Evolutionary conservation across 805 yeast species (phyloP).

Genomic region (Nakazawaea sp.): DNA sequence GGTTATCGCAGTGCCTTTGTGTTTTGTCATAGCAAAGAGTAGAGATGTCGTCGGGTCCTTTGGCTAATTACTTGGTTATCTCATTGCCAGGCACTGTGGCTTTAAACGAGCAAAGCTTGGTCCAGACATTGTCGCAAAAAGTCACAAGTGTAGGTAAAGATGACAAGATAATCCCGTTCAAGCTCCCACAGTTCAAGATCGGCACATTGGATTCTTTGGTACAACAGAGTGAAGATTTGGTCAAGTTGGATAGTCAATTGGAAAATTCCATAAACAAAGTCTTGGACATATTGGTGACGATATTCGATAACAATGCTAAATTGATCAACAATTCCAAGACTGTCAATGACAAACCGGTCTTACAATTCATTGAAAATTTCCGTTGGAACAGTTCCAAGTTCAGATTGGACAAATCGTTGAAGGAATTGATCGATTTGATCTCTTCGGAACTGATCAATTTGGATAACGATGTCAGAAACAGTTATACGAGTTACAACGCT

Average conservation of each 20-base stretch:
- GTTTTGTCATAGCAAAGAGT: too few relatives aligned
- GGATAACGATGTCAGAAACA: conserved; percentile 77
- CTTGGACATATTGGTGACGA: conserved; percentile 58
- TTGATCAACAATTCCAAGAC: conserved; percentile 23
- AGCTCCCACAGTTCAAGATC: conserved; percentile 81
- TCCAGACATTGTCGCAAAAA: conserved; percentile 48
- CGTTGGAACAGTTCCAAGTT: conserved; percentile 86
- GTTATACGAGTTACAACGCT: conserved; percentile 67
- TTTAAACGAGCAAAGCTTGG: conserved; percentile 28
- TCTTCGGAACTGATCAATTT: conserved; percentile 74
- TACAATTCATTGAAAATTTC: conserved; percentile 66
- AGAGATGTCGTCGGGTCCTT: conserved; percentile 25
- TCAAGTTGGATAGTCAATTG: conserved; percentile 76
- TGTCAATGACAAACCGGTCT: conserved; percentile 41
- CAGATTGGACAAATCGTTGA: conserved; percentile 76
- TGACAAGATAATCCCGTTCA: conserved; percentile 43
- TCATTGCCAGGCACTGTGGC: conserved; percentile 47
- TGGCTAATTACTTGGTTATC: conserved; percentile 43
- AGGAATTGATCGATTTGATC: conserved; percentile 63
- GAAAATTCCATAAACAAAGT: conserved; percentile 63
- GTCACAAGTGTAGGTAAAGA: conserved; percentile 27
- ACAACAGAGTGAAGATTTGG: conserved; percentile 82
- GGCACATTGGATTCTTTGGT: conserved; percentile 92
- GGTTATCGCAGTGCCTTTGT: too few relatives aligned
- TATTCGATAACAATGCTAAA: conserved; percentile 27